Base-by-base conservation (phyloP, 306 rosid species). In the Quillaja saponaria region DNA sequence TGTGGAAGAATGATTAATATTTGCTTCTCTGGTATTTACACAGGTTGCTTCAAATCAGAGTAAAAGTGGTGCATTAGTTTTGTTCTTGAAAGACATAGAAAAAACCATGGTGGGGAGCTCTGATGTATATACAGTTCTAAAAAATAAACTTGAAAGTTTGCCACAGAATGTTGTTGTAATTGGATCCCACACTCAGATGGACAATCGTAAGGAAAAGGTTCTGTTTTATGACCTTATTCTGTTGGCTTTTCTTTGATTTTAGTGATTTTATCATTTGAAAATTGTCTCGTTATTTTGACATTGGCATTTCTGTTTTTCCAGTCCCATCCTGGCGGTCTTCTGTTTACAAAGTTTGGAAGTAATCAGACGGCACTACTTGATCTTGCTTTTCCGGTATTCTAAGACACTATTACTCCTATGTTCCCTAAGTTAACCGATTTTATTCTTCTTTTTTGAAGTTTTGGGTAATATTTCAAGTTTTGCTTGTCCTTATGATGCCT, bases 341-440 rank as follows among this genome's bases (percentile, higher is more conserved):
- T 86, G 73, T 92, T 92, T 60, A 91, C 96, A 0, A 91, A 91
- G 71, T 84, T 86, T 13, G 96, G 98, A 71, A 76, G 87, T 76
- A 88, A 78, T 75, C 96, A 88, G 76, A 83, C 98, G 5, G 90
- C 98, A n/a, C 77, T 88, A 20, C 90, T 92, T 71, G 98, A 92
- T 85, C 95, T 91, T 79, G 90, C 98, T 61, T 84, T 88, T 68
- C 96, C 95, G 88, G 98, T 88, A 92, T 59, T 69, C 54, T 44
- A 68, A 42, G 44, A 0, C 47, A 18, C n/a, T 41, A 21, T 44
- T 74, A 13, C 33, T 58, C 61, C 61, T 51, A 48, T 42, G 41
- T 34, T 55, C 20, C n/a, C n/a, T n/a, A n/a, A n/a, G n/a, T n/a
- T n/a, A n/a, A n/a, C n/a, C n/a, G n/a, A n/a, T n/a, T n/a, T n/a